Conservation (phyloP, 169 alveolate genomes). For the Plasmodium chabaudi region DNA sequence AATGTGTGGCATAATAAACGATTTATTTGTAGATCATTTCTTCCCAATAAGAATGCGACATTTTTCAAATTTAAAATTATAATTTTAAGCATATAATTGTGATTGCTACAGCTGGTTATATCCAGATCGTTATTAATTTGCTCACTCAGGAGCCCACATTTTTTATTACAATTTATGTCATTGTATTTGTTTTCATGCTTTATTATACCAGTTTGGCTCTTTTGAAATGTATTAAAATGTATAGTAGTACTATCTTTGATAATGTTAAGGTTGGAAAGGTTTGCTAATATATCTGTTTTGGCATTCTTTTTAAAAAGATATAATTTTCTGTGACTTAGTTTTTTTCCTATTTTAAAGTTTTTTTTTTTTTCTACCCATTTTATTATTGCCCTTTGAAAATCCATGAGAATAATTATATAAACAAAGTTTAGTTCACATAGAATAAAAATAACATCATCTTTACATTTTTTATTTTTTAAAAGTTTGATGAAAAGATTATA, state of each 20-base stretch:
- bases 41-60: slow-evolving; percentile 2
- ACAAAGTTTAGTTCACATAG: no score
- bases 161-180: no score
- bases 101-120: no score
- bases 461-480: no score
- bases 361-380: slow-evolving; percentile 44
- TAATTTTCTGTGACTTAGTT: neutral
- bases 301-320: slow-evolving; percentile 11
- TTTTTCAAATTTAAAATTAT: slow-evolving; percentile 13
- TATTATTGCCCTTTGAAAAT: slow-evolving; percentile 18
- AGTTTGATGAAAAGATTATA: no score
- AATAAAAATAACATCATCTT: no score
- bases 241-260: no score
- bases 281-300: slow-evolving; percentile 3
- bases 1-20: neutral
- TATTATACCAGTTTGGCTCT: no score
- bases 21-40: neutral
- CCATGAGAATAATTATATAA: neutral
- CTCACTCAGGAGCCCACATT: no score
- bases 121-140: no score
- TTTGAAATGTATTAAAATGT: no score
- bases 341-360: slow-evolving; percentile 9
- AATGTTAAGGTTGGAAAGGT: neutral
- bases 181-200: no score
- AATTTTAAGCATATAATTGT: neutral